A percentile compares a stretch with the other conserved stretches of the same genome.
phyloP scores from a whole-genome alignment of 768 basidiomycete genomes.

The Suillus ampliporus region DNA sequence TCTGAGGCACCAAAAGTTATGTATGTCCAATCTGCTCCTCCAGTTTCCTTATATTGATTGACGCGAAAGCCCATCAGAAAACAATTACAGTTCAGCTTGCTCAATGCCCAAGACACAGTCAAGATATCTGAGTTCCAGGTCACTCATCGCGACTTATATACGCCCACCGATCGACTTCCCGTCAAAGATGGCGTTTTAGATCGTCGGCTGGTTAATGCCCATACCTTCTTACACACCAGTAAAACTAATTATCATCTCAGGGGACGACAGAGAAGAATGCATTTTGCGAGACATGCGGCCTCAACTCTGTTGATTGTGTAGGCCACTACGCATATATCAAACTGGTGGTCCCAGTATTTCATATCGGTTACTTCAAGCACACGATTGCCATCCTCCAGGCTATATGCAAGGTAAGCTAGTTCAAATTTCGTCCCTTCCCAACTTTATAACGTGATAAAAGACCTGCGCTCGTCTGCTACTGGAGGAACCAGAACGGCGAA shows the following conservation, averaged over 20 bases:
- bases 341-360: slow-evolving; percentile 94
- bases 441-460: slow-evolving; percentile 41
- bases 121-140: slow-evolving; percentile 96
- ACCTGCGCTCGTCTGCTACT: slow-evolving; percentile 93
- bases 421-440: background rate
- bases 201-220: slow-evolving; percentile 72
- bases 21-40: slow-evolving; percentile 44
- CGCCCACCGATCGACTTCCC: slow-evolving; percentile 79
- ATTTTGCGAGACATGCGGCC: slow-evolving; percentile 94
- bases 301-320: slow-evolving; percentile 91
- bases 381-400: slow-evolving; percentile 92
- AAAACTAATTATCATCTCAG: slow-evolving; percentile 45
- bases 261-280: slow-evolving; percentile 94
- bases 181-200: slow-evolving; percentile 94
- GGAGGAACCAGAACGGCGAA: slow-evolving; percentile 83
- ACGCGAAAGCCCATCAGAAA: slow-evolving; percentile 59
- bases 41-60: slow-evolving; percentile 2
- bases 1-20: slow-evolving; percentile 85
- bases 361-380: slow-evolving; percentile 98
- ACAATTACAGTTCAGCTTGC: slow-evolving; percentile 92
- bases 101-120: slow-evolving; percentile 95
- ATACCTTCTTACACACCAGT: background rate
- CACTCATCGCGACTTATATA: slow-evolving; percentile 91
- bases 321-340: slow-evolving; percentile 99
- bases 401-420: slow-evolving; percentile 83